Evolutionary conservation across 1,139 yeast species (phyloP), one percentile per base, ranked within the genome.

Genomic region (Kodamaea sp.): DNA sequence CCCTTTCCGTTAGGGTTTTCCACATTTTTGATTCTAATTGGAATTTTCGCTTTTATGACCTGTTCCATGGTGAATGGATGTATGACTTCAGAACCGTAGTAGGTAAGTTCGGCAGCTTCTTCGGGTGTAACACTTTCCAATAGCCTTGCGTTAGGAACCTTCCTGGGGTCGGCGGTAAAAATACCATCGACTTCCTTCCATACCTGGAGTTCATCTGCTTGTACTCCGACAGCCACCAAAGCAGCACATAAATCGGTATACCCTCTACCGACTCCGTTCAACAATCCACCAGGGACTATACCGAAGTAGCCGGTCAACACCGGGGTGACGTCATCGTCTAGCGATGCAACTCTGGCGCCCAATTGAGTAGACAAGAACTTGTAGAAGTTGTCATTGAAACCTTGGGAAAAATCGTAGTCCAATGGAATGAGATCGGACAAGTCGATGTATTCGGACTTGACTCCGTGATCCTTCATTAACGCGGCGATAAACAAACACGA

Each of bases 141-240:
- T 32, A 92, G 67, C 50, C 96, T 74, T 4, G 98, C 98, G 38
- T 79, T 80, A 15, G 94, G 85, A 16, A 92, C 98, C 53, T 92
- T 92, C 43, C 98, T 73, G 21, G 98, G 98, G 58, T 92, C 98
- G 2, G 98, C 98, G 0, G 98, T 90, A 67, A 92, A 92, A 28
- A 92, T 92, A 48, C 98, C 98, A 59, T 92, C 98, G 32, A 92
- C 98, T 67, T 92, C 98, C 55, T 92, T 92, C 98, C 98, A 92
- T 31, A 92, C 87, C 65, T 92, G 98, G 38, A 92, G 70, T 62
- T 92, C 98, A 31, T 88, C 95, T 1, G 97, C 97, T 47, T 75
- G 79, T 34, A 84, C 63, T 1, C 97, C 98, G 19, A 92, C 97
- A 0, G 98, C 97, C 26, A 89, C 77, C 54, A 92, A 73, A 1